These are phyloP conservation scores for Breviolum minutum DNA, from an alignment of 73 alveolate species.

Conservation along the genomic window DNA sequence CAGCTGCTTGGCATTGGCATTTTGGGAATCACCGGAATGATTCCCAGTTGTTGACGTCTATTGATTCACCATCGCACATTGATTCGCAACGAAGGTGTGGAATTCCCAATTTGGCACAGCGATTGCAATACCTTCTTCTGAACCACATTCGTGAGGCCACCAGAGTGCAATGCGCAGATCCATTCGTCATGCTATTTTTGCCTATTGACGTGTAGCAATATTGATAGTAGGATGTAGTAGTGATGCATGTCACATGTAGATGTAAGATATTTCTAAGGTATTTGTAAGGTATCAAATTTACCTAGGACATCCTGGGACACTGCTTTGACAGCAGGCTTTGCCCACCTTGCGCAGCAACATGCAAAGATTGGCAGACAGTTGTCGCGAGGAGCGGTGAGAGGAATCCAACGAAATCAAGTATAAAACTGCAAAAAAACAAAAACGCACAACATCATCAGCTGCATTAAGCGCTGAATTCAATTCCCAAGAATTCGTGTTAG, in stretches of 20 bases:
- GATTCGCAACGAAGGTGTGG: slow-evolving; percentile 31
- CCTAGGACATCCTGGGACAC: no score
- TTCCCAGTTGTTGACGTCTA: background rate
- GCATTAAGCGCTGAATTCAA: no score
- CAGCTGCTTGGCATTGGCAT: background rate
- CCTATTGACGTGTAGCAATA: no score
- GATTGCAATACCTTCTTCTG: slow-evolving; percentile 57
- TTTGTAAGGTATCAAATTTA: no score
- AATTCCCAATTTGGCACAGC: slow-evolving; percentile 84
- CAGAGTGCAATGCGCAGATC: no score
- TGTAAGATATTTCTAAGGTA: no score
- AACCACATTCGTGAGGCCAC: slow-evolving; percentile 68
- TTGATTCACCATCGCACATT: background rate
- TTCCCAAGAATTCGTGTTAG: no score
- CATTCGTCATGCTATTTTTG: no score
- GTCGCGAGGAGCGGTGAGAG: slow-evolving; percentile 12
- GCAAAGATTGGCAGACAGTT: slow-evolving; percentile 49
- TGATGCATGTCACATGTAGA: background rate
- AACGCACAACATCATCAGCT: no score
- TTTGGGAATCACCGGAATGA: background rate
- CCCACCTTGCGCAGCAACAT: slow-evolving; percentile 48
- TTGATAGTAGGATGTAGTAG: background rate
- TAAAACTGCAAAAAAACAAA: no score
- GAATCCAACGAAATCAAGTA: background rate
- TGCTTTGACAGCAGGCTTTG: background rate